A percentile compares a stretch with the other conserved stretches of the same genome.
These are phyloP conservation scores for Fusarium nisikadoi DNA, from an alignment of 2,329 filamentous ascomycete species.

Conservation along the genomic window DNA sequence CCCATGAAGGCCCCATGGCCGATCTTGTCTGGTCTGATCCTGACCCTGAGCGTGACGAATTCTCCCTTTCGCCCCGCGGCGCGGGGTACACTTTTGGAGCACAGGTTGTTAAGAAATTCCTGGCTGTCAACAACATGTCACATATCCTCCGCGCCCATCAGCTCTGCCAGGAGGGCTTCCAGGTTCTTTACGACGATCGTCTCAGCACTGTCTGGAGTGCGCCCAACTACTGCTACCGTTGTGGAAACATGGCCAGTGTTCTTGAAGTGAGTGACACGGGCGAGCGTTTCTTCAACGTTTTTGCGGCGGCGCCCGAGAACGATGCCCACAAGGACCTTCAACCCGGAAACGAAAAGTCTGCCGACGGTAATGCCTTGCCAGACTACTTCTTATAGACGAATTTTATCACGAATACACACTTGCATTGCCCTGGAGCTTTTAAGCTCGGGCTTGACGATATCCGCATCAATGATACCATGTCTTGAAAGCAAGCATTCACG, in stretches of 20 bases:
- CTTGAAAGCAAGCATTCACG: constrained; percentile 32
- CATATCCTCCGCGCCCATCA: constrained; percentile 98
- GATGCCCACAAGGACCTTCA: constrained; percentile 90
- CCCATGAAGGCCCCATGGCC: constrained; percentile 99
- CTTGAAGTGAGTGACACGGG: constrained; percentile 94
- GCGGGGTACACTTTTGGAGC: constrained; percentile 98
- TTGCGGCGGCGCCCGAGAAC: constrained; percentile 96
- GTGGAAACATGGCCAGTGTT: constrained; percentile 96
- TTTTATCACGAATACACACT: background rate
- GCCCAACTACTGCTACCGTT: constrained; percentile 94
- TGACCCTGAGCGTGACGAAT: constrained; percentile 96
- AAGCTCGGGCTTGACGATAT: constrained; percentile 35
- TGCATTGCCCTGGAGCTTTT: constrained; percentile 15
- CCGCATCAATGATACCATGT: constrained; percentile 42
- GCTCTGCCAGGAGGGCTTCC: constrained; percentile 97
- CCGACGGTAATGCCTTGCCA: constrained; percentile 71
- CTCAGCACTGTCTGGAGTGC: constrained; percentile 98
- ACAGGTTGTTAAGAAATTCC: constrained; percentile 97
- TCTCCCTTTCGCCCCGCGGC: constrained; percentile 90
- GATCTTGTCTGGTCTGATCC: constrained; percentile 99
- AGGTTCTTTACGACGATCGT: constrained; percentile 94
- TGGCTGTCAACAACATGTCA: constrained; percentile 96
- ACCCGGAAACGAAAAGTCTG: constrained; percentile 76
- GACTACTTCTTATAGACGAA: constrained; percentile 73
- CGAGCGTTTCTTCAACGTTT: constrained; percentile 96